Base-by-base conservation (phyloP, 2,329 filamentous ascomycete genomes). In the Fusarium staphyleae region DNA sequence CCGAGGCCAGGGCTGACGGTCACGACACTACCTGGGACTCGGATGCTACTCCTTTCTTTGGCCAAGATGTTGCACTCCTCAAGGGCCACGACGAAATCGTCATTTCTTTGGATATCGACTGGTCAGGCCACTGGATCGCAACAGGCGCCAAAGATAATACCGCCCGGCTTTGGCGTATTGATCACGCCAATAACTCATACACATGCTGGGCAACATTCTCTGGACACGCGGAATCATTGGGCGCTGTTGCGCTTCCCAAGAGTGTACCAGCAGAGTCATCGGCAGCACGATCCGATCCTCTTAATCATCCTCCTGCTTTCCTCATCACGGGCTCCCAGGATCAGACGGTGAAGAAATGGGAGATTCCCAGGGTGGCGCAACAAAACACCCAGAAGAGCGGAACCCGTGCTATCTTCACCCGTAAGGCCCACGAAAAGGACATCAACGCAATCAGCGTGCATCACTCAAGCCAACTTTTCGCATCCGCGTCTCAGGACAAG, bases 121-220 rank as follows among this genome's bases (percentile, higher is more conserved):
- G 92, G 91, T 98, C 95, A 9, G 96, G 96, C 1, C 87, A 95
- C 71, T 99, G 95, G 95, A 84, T 99, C 32, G 93, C 89, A 11
- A 98, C 95, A 1, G 95, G 93, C 46, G 91, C 95, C 16, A 99
- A 99, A 75, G 95, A 99, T 72, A 99, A 98, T 69, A 95, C 90
- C 3, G 95, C 93, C 14, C 87, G 90, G 60, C 76, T 99, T 29
- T 99, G 95, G 95, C 83, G 89, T 46, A 78, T 99, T 19, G 93
- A 98, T 69, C 84, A 88, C 0, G 81, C 81, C 15, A 88, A 86
- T 54, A 82, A 86, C 50, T 89, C 89, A 0, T 97, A 88, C 69
- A 83, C 79, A n/a, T 96, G 90, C 71, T 88, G 89, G 73, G 87
- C 89, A 10, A 86, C 86, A 3, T 92, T 98, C 61, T 91, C 90